Conservation (phyloP, 1,284 basidiomycete species). For the Tilletia caries region DNA sequence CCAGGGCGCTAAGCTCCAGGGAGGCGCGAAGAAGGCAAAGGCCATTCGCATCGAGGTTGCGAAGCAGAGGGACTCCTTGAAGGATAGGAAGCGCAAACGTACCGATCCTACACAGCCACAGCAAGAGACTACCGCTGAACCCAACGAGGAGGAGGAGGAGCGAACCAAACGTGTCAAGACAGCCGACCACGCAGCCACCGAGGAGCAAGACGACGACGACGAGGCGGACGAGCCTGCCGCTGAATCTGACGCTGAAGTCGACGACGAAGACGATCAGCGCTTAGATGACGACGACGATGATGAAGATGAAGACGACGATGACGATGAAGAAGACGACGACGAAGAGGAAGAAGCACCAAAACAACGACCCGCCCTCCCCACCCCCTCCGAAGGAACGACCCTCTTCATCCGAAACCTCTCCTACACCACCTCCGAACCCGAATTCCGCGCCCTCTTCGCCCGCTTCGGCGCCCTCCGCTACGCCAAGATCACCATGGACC, state of each 20-base stretch:
- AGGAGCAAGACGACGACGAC: slow-evolving; percentile 16
- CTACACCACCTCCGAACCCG: slow-evolving; percentile 65
- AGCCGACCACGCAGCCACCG: slow-evolving; percentile 13
- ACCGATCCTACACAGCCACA: background rate
- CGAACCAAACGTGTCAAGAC: slow-evolving; percentile 17
- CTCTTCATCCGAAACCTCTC: slow-evolving; percentile 93
- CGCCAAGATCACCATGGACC: slow-evolving; percentile 85
- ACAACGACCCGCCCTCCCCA: slow-evolving; percentile 31
- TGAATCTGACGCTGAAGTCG: slow-evolving; percentile 58
- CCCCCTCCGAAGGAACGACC: slow-evolving; percentile 67
- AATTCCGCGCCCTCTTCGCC: slow-evolving; percentile 48
- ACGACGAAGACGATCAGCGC: slow-evolving; percentile 56
- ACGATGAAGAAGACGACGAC: slow-evolving; percentile 13
- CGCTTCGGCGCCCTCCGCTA: slow-evolving; percentile 89
- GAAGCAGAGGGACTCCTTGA: slow-evolving; percentile 33
- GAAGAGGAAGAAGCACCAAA: slow-evolving; percentile 19
- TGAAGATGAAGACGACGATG: slow-evolving; percentile 54
- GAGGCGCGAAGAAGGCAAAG: slow-evolving; percentile 37
- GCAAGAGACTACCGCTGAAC: background rate
- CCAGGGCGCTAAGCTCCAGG: slow-evolving; percentile 42
- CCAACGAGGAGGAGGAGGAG: background rate
- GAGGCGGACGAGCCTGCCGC: slow-evolving; percentile 3
- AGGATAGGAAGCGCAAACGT: slow-evolving; percentile 22
- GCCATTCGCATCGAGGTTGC: slow-evolving; percentile 43
- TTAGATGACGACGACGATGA: slow-evolving; percentile 56